Conservation (phyloP, 768 basidiomycete genomes). For the Mycena crocata region DNA sequence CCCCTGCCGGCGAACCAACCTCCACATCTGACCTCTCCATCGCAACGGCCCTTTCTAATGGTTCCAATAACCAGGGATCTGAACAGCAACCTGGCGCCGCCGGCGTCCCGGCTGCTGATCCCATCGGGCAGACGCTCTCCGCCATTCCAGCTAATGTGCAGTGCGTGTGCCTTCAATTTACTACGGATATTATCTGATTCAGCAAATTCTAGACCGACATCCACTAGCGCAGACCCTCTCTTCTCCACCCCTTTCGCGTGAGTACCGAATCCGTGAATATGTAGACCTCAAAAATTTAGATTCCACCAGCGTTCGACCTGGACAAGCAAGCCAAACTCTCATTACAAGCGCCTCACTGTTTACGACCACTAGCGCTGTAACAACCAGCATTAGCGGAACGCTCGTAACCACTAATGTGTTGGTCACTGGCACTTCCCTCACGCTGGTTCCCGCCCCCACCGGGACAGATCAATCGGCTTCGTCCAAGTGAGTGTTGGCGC, state of each 20-base stretch:
- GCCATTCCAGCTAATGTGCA: neutral
- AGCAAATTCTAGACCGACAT: neutral
- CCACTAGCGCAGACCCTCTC: neutral
- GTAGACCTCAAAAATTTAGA: neutral
- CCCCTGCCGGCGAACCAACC: neutral
- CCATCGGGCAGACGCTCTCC: too few species aligned
- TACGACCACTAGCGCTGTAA: neutral
- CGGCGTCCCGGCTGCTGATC: too few species aligned
- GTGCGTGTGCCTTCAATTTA: neutral
- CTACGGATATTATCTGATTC: neutral
- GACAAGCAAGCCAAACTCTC: neutral
- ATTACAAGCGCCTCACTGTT: neutral
- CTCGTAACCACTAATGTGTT: neutral
- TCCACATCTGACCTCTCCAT: neutral
- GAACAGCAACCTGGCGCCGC: neutral
- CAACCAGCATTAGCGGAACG: neutral
- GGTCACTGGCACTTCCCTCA: neutral
- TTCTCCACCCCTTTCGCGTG: neutral
- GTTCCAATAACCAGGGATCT: too few species aligned
- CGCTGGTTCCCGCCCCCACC: constrained; percentile 9
- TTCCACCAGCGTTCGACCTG: neutral
- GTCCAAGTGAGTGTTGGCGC: constrained; percentile 4
- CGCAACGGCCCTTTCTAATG: constrained; percentile 9
- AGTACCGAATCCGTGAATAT: neutral
- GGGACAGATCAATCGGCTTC: neutral